These are phyloP conservation scores for Colletotrichum chlorophyti DNA, from an alignment of 2,329 filamentous ascomycete genomes.

Conservation along the genomic window DNA sequence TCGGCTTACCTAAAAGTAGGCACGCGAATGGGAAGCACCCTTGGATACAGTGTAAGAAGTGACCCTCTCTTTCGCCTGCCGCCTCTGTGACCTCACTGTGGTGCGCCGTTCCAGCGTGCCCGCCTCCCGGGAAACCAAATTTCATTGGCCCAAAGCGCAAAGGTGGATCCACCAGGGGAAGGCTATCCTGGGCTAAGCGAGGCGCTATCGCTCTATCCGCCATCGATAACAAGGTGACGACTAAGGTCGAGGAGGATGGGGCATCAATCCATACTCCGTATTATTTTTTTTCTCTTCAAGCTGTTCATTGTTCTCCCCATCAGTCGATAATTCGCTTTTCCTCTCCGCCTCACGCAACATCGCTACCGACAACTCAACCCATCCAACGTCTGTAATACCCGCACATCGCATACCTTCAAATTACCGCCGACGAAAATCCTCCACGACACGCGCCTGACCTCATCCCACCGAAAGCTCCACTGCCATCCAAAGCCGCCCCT, in stretches of 20 bases:
- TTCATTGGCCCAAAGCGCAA: neutral
- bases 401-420: constrained; percentile 3
- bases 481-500: constrained; percentile 19
- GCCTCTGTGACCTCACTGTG: constrained; percentile 28
- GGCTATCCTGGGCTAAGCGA: constrained; percentile 27
- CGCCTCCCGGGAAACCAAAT: neutral
- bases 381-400: constrained; percentile 22
- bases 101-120: constrained; percentile 26
- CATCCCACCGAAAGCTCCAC: constrained; percentile 9
- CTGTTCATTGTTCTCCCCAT: constrained; percentile 29
- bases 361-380: constrained; percentile 3
- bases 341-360: constrained; percentile 21
- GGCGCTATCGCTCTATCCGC: constrained; percentile 30
- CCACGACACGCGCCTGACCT: neutral
- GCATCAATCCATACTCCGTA: constrained; percentile 24
- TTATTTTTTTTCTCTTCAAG: constrained; percentile 28
- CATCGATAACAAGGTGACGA: constrained; percentile 29
- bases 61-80: no score
- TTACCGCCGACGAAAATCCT: constrained; percentile 9
- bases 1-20: no score
- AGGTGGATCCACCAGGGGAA: constrained; percentile 16
- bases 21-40: no score
- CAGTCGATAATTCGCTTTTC: constrained; percentile 26
- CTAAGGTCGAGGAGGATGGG: constrained; percentile 28
- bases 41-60: no score